These are phyloP conservation scores for Halenospora varia DNA, from an alignment of 495 filamentous ascomycete species.

Conservation along the genomic window DNA sequence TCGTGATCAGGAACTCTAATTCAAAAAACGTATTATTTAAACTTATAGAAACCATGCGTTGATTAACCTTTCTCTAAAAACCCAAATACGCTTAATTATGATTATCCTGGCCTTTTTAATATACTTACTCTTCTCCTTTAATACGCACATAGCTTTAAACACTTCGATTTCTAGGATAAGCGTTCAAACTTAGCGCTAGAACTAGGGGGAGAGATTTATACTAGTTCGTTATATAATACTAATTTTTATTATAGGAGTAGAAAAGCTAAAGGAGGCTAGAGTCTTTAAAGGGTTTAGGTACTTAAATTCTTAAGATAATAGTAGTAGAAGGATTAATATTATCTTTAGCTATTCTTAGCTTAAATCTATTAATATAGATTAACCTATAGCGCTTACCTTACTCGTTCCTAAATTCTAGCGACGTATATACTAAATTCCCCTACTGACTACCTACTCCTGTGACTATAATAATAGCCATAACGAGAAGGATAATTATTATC, in stretches of 20 bases:
- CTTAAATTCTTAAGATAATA: no score
- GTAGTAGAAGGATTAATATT: no score
- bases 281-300: no score
- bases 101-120: background rate
- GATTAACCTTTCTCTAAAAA: background rate
- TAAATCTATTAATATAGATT: no score
- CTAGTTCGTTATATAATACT: background rate
- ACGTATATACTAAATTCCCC: no score
- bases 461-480: no score
- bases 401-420: no score
- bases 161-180: background rate
- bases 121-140: background rate
- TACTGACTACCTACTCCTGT: no score
- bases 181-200: background rate
- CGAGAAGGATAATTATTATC: no score
- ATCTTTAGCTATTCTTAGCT: no score
- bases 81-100: background rate
- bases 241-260: background rate
- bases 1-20: background rate
- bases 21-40: background rate
- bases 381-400: no score
- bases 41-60: background rate
- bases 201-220: background rate
- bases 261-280: background rate
- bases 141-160: background rate